These are phyloP conservation scores for Chrysanthemum seticuspe DNA, from an alignment of 129 eudicot species.

Conservation along the genomic window DNA sequence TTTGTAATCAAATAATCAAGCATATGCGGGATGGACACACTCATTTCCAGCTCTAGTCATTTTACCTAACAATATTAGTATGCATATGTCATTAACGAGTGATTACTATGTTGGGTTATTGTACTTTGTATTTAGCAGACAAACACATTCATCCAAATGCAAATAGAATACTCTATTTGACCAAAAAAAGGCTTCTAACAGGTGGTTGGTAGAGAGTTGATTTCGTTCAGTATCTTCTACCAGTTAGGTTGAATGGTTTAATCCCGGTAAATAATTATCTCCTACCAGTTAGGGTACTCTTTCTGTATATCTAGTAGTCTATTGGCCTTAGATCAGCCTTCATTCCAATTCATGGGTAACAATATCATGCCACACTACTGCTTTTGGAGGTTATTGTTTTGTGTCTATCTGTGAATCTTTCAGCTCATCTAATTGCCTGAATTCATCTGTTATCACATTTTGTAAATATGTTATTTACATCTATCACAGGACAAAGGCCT, in stretches of 20 bases:
- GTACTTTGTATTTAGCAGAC: no score
- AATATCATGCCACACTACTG: neutral
- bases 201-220: no score
- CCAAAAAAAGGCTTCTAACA: no score
- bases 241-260: no score
- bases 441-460: conserved; percentile 2
- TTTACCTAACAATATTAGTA: neutral
- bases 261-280: no score
- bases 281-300: no score
- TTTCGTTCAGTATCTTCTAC: no score
- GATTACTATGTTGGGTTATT: no score
- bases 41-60: neutral
- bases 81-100: no score
- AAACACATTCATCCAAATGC: no score
- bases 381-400: neutral
- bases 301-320: neutral
- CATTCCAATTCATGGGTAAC: conserved; percentile 1
- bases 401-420: neutral
- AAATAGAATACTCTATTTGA: no score
- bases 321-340: neutral
- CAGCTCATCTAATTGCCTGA: neutral
- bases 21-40: conserved; percentile 9
- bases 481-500: conserved; percentile 83
- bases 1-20: conserved; percentile 3
- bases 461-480: neutral